Base-by-base conservation (phyloP, 176 grass and related monocot species). In the Paspalum vaginatum region DNA sequence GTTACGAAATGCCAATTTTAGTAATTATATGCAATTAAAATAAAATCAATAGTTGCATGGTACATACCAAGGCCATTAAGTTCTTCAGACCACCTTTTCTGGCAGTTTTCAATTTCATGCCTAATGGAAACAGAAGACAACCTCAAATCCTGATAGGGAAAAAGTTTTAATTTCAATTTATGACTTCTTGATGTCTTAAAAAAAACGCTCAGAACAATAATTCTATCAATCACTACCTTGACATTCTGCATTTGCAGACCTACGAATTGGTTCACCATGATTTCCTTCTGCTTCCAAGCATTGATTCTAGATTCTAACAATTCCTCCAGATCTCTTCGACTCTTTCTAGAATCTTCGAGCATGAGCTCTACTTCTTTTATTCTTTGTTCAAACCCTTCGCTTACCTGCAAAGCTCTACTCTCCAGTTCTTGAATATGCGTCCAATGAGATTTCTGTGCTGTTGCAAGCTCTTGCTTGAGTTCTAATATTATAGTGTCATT, bases 1-100 rank as follows among this genome's bases (percentile, higher is more conserved):
- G 57, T 81, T 69, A 76, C 40, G 55, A 74, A 83, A 61, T 72
- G 43, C 2, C 12, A 79, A 70, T 5, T 71, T 48, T 0, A 78
- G 38, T n/a, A 89, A 76, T 0, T 84, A 20, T 67, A 58, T 68
- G 3, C 24, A 53, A 54, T 80, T 52, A 40, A 61, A 77, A 56
- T 61, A 58, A 47, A 78, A 74, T 70, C 22, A 69, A 4, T 58
- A 22, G 45, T 55, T 76, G 37, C 5, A 68, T 68, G 52, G 67
- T 65, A 54, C 70, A 49, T 85, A 93, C 91, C 87, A 70, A 93
- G 81, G 73, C 41, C 82, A 66, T 22, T 79, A 66, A 90, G 27
- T 87, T 93, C 87, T 85, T 90, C 85, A 37, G 57, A 87, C 91
- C 85, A 90, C 85, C 32, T 90, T 68, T 90, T 82, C 59, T 93